These are phyloP conservation scores for Fennellomyces sp. DNA, from an alignment of 371 early-diverging fungal genomes.

Conservation along the genomic window DNA sequence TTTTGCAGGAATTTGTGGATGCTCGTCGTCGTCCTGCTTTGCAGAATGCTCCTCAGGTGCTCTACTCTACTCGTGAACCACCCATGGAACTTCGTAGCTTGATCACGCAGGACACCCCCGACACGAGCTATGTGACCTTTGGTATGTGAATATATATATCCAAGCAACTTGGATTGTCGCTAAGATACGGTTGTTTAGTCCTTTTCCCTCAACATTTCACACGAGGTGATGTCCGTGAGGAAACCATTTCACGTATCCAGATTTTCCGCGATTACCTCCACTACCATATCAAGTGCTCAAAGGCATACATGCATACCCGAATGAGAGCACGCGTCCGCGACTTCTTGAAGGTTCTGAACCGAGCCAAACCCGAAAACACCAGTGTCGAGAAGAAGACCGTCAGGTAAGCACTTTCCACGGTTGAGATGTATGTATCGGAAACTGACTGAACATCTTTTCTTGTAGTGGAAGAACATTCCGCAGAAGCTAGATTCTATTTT, in stretches of 20 bases:
- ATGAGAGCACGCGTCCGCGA: conserved; percentile 95
- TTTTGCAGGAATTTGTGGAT: conserved; percentile 99
- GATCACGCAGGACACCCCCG: conserved; percentile 68
- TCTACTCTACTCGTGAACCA: conserved; percentile 91
- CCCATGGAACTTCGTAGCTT: conserved; percentile 92
- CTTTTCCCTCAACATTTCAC: conserved; percentile 92
- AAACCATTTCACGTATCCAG: conserved; percentile 92
- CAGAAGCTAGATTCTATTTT: conserved; percentile 19
- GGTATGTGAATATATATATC: conserved; percentile 65
- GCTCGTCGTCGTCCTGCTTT: conserved; percentile 88
- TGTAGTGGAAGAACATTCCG: conserved; percentile 41
- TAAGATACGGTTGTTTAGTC: conserved; percentile 54
- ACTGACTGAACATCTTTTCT: not conserved
- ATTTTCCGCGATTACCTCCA: conserved; percentile 98
- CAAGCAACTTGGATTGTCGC: not conserved
- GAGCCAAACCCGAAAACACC: conserved; percentile 91
- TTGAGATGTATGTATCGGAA: not conserved
- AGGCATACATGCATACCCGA: conserved; percentile 98
- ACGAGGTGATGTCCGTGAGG: conserved; percentile 73
- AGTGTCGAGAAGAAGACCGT: conserved; percentile 89
- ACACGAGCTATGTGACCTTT: conserved; percentile 93
- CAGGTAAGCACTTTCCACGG: conserved; percentile 40
- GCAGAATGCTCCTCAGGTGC: conserved; percentile 95
- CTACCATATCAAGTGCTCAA: conserved; percentile 98
- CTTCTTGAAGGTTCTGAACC: conserved; percentile 96